Evolutionary conservation across 495 filamentous ascomycete genomes (phyloP).

Genomic region (Pseudevernia furfuracea): DNA sequence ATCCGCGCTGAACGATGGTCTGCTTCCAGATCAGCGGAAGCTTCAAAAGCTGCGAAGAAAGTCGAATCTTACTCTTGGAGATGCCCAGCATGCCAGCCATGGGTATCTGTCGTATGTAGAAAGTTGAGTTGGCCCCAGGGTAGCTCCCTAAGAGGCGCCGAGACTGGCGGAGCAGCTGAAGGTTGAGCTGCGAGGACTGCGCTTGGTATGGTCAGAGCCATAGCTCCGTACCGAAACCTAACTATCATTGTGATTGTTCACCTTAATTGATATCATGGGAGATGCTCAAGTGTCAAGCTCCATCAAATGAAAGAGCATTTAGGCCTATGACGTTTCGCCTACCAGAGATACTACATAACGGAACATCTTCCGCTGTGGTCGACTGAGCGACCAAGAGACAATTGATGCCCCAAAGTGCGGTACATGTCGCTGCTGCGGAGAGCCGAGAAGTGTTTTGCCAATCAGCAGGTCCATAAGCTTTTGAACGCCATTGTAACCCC

Average conservation of each 20-base stretch:
- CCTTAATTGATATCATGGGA: background rate
- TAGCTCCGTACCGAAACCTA: slow-evolving; percentile 18
- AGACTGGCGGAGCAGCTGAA: slow-evolving; percentile 66
- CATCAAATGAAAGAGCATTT: too few relatives aligned
- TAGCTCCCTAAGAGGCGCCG: slow-evolving; percentile 72
- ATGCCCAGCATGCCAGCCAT: slow-evolving; percentile 94
- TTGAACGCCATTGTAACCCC: slow-evolving; percentile 44
- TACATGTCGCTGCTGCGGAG: slow-evolving; percentile 26
- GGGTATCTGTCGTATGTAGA: slow-evolving; percentile 86
- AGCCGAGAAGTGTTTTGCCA: slow-evolving; percentile 43
- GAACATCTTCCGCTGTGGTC: slow-evolving; percentile 11
- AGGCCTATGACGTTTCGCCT: slow-evolving; percentile 5
- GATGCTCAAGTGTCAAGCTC: background rate
- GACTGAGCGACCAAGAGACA: slow-evolving; percentile 6
- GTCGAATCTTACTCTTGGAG: slow-evolving; percentile 62
- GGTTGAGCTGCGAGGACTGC: slow-evolving; percentile 60
- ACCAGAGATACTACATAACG: background rate
- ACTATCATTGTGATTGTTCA: slow-evolving; percentile 17
- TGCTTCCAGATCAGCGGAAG: slow-evolving; percentile 32
- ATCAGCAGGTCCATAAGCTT: slow-evolving; percentile 34
- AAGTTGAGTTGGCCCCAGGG: slow-evolving; percentile 92
- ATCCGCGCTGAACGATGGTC: slow-evolving; percentile 83
- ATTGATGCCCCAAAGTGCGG: background rate
- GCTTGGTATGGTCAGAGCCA: slow-evolving; percentile 24
- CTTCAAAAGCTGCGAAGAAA: background rate